phyloP scores from a whole-genome alignment of 805 yeast genomes.

The Candida broadrunensis region DNA sequence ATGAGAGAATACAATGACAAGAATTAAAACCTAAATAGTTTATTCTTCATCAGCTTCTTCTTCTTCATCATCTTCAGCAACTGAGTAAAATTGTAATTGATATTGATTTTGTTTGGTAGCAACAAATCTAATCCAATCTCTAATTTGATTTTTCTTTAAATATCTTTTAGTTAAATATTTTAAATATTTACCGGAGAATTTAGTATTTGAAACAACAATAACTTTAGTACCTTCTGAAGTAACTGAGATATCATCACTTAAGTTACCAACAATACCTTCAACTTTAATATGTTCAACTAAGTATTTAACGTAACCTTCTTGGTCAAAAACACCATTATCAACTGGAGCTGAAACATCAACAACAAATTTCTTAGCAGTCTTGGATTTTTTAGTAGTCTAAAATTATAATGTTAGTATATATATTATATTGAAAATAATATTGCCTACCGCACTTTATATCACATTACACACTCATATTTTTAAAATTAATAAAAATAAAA shows the following conservation, averaged over 20 bases:
- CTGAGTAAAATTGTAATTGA: conserved; percentile 98
- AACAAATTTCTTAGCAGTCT: conserved; percentile 83
- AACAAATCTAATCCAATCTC: conserved; percentile 99
- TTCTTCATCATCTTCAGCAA: conserved; percentile 91
- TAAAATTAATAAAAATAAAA: background rate
- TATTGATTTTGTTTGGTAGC: conserved; percentile 93
- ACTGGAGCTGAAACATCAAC: conserved; percentile 97
- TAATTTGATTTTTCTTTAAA: conserved; percentile 99
- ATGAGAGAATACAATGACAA: background rate
- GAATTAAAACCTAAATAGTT: conserved; percentile 11
- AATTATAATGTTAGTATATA: conserved; percentile 1
- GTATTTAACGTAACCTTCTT: conserved; percentile 96
- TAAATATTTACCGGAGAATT: conserved; percentile 99
- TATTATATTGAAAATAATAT: conserved; percentile 37
- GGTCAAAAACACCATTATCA: conserved; percentile 96
- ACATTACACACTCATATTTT: conserved; percentile 8
- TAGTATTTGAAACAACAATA: conserved; percentile 85
- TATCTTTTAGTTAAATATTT: conserved; percentile 99
- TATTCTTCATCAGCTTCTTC: conserved; percentile 72
- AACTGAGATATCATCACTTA: conserved; percentile 91
- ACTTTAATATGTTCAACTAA: conserved; percentile 99
- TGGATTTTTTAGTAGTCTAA: conserved; percentile 69
- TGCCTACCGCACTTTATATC: conserved; percentile 69
- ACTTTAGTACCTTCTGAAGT: conserved; percentile 83
- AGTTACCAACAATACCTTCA: conserved; percentile 94